A percentile compares a stretch with the other conserved stretches of the same genome.
Evolutionary conservation across 2,329 filamentous ascomycete genomes (phyloP).

Genomic region (Tolypocladium pustulatum): DNA sequence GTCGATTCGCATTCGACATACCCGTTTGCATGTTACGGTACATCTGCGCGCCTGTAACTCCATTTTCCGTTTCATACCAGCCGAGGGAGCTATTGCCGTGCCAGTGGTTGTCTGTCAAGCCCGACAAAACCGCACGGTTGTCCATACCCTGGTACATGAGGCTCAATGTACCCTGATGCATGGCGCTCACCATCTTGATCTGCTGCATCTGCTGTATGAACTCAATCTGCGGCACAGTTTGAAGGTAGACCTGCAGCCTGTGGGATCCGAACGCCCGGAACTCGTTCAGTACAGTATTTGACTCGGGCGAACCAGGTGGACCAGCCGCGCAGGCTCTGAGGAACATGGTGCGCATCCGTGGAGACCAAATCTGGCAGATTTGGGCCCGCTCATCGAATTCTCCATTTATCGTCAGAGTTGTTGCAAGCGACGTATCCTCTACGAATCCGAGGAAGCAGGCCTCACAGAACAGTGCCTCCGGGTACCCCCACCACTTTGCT

Average conservation of each 20-base stretch:
- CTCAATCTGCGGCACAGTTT: constrained; percentile 18
- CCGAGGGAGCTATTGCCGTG: constrained; percentile 24
- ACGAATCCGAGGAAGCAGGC: constrained; percentile 22
- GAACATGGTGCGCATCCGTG: constrained; percentile 26
- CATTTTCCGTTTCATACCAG: constrained; percentile 23
- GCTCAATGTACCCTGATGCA: constrained; percentile 21
- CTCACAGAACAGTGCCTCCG: constrained; percentile 20
- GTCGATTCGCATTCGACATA: constrained; percentile 14
- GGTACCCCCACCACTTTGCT: constrained; percentile 24
- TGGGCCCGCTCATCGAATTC: constrained; percentile 12
- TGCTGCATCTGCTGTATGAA: constrained; percentile 16
- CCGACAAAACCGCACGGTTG: constrained; percentile 14
- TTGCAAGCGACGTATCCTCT: constrained; percentile 14
- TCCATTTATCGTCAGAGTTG: constrained; percentile 13
- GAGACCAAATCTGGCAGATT: constrained; percentile 26
- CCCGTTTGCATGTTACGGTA: constrained; percentile 20
- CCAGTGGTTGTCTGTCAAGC: constrained; percentile 15
- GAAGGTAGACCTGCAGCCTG: constrained; percentile 17
- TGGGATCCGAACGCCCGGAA: constrained; percentile 16
- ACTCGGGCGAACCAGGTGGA: constrained; percentile 12
- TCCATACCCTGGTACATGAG: constrained; percentile 23
- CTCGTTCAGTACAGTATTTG: constrained; percentile 11
- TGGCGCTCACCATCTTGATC: constrained; percentile 19
- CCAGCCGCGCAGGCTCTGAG: constrained; percentile 18
- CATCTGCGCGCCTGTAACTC: constrained; percentile 21